Percentiles rank a stretch among this genome's conserved stretches.
Evolutionary conservation across 2,329 filamentous ascomycete genomes (phyloP).

Genomic region (Furcasterigmium sp.): DNA sequence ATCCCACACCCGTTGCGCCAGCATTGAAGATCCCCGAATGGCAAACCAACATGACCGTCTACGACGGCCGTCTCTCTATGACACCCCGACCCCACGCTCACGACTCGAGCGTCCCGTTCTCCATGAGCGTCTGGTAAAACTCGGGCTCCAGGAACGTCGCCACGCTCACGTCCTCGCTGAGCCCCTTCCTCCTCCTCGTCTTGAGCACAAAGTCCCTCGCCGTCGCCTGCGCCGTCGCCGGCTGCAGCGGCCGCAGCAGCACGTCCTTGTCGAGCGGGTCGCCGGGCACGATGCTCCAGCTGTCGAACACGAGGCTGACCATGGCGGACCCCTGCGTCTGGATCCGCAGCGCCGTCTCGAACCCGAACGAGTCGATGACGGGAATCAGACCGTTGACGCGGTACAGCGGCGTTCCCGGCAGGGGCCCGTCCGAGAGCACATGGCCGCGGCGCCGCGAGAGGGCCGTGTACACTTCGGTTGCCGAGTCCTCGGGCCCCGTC

Average conservation of each 20-base stretch:
- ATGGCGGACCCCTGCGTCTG: conserved; percentile 92
- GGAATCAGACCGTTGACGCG: conserved; percentile 86
- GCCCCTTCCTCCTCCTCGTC: conserved; percentile 85
- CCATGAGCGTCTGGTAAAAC: conserved; percentile 80
- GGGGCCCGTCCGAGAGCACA: conserved; percentile 87
- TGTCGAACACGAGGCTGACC: conserved; percentile 88
- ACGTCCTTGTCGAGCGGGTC: conserved; percentile 89
- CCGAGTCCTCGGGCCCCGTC: conserved; percentile 85
- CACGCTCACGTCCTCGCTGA: conserved; percentile 92
- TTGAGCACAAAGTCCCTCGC: conserved; percentile 96
- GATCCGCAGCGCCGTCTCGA: conserved; percentile 94
- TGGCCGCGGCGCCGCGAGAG: conserved; percentile 84
- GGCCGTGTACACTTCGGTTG: conserved; percentile 86
- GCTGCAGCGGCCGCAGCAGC: conserved; percentile 76
- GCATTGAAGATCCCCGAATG: too few species aligned
- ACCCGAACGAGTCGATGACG: conserved; percentile 95
- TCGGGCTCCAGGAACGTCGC: conserved; percentile 96
- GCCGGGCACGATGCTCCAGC: conserved; percentile 92
- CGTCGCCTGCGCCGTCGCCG: conserved; percentile 80
- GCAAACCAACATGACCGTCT: too few species aligned
- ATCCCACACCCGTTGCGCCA: neutral
- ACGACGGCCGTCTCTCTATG: too few species aligned
- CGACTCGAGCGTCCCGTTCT: conserved; percentile 75
- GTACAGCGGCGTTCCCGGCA: conserved; percentile 91
- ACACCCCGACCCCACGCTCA: conserved; percentile 12